Evolutionary conservation across 805 yeast species (phyloP).

Genomic region (Saccharomyces paradoxus): DNA sequence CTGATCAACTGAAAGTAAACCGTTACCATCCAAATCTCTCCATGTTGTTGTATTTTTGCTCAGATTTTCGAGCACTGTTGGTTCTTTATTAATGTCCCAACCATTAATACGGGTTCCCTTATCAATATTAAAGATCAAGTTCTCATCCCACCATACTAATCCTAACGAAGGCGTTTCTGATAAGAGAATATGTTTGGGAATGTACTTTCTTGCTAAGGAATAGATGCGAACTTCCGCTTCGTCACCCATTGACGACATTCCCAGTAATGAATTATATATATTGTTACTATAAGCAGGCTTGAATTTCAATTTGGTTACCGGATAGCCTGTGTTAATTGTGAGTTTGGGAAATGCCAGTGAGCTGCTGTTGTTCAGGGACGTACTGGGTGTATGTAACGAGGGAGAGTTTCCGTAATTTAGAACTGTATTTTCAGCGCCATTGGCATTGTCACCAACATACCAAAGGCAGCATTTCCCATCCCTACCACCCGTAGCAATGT

Average conservation of each 20-base stretch:
- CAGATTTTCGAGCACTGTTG: slow-evolving; percentile 26
- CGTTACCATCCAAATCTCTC: slow-evolving; percentile 33
- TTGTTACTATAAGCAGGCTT: slow-evolving; percentile 25
- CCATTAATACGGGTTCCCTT: slow-evolving; percentile 27
- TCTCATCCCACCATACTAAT: slow-evolving; percentile 31
- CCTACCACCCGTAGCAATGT: slow-evolving; percentile 84
- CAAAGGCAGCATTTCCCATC: slow-evolving; percentile 46
- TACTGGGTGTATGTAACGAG: slow-evolving; percentile 29
- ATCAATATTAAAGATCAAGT: slow-evolving; percentile 28
- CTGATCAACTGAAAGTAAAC: slow-evolving; percentile 25
- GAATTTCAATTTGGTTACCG: slow-evolving; percentile 51
- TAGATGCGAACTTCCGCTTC: slow-evolving; percentile 62
- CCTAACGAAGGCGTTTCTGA: slow-evolving; percentile 28
- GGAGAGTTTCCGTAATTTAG: slow-evolving; percentile 51
- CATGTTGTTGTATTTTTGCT: slow-evolving; percentile 23
- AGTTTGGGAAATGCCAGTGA: slow-evolving; percentile 48
- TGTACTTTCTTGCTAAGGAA: slow-evolving; percentile 59
- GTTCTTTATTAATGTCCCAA: slow-evolving; percentile 27
- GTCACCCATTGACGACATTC: slow-evolving; percentile 64
- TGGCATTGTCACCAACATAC: slow-evolving; percentile 26
- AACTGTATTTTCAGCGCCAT: slow-evolving; percentile 1
- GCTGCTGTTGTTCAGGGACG: slow-evolving; percentile 1
- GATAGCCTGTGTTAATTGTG: slow-evolving; percentile 64
- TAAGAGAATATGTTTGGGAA: slow-evolving; percentile 48
- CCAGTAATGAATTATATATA: slow-evolving; percentile 56